These are phyloP conservation scores for Funneliformis mosseae DNA, from an alignment of 192 early-diverging fungal genomes.

Conservation along the genomic window DNA sequence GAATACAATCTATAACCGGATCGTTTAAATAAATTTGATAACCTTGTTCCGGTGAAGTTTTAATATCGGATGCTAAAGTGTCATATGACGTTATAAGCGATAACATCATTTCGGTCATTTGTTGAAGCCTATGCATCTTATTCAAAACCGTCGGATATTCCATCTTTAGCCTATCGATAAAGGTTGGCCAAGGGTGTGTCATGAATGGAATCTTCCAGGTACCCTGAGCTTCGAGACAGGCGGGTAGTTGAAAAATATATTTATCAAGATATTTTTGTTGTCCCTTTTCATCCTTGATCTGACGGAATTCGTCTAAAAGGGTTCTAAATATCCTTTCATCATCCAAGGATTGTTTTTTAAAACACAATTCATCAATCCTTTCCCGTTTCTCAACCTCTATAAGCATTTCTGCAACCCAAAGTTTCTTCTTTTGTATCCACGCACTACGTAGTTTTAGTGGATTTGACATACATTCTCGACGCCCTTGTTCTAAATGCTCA, in stretches of 20 bases:
- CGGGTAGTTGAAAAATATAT: conserved; percentile 2
- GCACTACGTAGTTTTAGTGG: neutral
- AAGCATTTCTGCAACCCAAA: neutral
- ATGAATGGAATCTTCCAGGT: neutral
- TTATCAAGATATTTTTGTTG: neutral
- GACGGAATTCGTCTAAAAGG: neutral
- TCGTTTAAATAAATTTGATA: conserved; percentile 20
- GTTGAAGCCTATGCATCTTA: neutral
- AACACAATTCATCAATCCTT: conserved; percentile 2
- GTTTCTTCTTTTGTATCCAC: conserved; percentile 9
- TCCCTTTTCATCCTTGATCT: neutral
- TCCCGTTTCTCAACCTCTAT: neutral
- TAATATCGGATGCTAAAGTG: neutral
- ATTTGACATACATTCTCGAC: neutral
- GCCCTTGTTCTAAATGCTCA: neutral
- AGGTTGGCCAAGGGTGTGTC: neutral
- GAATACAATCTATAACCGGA: conserved; percentile 10
- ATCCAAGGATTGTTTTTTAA: neutral
- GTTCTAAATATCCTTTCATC: conserved; percentile 2
- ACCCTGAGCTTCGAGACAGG: neutral
- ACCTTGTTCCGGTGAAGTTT: too few relatives aligned
- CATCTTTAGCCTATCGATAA: neutral
- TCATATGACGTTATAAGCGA: neutral
- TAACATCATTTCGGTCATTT: neutral
- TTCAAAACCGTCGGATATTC: conserved; percentile 9